These are phyloP conservation scores for Phytophthora crassamura DNA, from an alignment of 352 stramenopile genomes.

Conservation along the genomic window DNA sequence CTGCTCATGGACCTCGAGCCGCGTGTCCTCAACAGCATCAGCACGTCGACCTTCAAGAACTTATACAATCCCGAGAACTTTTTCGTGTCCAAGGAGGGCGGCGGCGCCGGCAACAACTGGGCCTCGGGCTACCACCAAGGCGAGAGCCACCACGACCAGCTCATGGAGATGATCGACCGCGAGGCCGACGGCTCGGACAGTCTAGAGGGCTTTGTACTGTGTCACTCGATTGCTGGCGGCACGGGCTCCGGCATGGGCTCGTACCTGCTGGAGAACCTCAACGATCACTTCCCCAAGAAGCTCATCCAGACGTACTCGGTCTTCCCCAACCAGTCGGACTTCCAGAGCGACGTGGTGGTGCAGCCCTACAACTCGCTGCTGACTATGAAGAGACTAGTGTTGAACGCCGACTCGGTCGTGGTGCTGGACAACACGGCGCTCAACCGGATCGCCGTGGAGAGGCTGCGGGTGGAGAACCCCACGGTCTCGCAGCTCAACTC, in stretches of 20 bases:
- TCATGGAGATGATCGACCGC: slow-evolving; percentile 99
- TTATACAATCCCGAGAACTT: slow-evolving; percentile 99
- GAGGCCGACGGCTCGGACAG: slow-evolving; percentile 96
- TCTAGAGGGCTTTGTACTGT: slow-evolving; percentile 98
- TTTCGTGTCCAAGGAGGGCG: slow-evolving; percentile 93
- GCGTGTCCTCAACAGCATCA: slow-evolving; percentile 93
- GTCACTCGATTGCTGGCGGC: slow-evolving; percentile 98
- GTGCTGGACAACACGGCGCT: slow-evolving; percentile 99
- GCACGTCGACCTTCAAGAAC: slow-evolving; percentile 92
- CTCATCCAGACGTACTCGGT: slow-evolving; percentile 99
- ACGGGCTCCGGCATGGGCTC: slow-evolving; percentile 99
- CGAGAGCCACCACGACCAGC: slow-evolving; percentile 95
- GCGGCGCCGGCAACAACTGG: slow-evolving; percentile 95
- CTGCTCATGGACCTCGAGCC: slow-evolving; percentile 99
- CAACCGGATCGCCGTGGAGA: slow-evolving; percentile 96
- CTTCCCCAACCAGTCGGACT: slow-evolving; percentile 96
- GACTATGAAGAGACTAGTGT: slow-evolving; percentile 97
- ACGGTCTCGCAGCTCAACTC: slow-evolving; percentile 98
- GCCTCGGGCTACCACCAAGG: slow-evolving; percentile 92
- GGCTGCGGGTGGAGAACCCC: slow-evolving; percentile 96
- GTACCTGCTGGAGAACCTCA: slow-evolving; percentile 99
- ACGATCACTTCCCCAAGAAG: slow-evolving; percentile 99
- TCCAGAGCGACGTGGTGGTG: slow-evolving; percentile 97
- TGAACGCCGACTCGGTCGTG: slow-evolving; percentile 99
- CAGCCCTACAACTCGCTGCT: slow-evolving; percentile 99